Base-by-base conservation (phyloP, 1,139 yeast species). In the Debaryomyces robertsiae region DNA sequence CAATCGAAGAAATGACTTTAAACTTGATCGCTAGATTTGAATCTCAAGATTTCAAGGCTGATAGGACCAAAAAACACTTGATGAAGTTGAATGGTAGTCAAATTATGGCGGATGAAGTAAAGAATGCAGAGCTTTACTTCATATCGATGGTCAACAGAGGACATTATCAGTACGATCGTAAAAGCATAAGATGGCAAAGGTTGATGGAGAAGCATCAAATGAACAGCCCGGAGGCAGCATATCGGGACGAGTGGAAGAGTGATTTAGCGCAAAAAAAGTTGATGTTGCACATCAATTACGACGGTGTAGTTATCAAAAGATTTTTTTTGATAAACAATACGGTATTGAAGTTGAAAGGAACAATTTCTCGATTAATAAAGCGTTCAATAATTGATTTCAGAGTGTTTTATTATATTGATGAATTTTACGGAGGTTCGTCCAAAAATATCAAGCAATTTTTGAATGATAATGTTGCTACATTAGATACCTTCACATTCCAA, bases 91-190 rank as follows among this genome's bases (percentile, higher is more conserved):
- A 89, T 51, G 95, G 95, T 1, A 69, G 79, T 1, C 36, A 38
- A 0, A 61, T 87, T 6, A 55, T 65, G 1, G 43, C 43, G 1
- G 70, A 63, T 2, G 85, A 82, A 41, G 68, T 89, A 22, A 48
- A 47, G 2, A 85, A 83, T 47, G 83, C 87, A 0, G 95, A 88
- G 53, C 57, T 86, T 3, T 87, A 77, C 52, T 82, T 84, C 48
- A 67, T 84, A 25, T 72, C 82, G 2, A 72, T 73, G 47, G 80
- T 83, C 0, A 57, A 54, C 10, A 53, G 58, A 14, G 66, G 67
- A 0, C 49, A 53, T 6, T 54, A 63, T 31, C 40, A 43, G 1
- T 68, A 65, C 42, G 54, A 66, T 40, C 40, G 46, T 2, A 38
- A 44, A 18, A 41, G 58, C 28, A 7, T 36, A 14, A 45, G 65